Conservation (phyloP, 805 yeast genomes). For the Kodamaea jinghongensis region DNA sequence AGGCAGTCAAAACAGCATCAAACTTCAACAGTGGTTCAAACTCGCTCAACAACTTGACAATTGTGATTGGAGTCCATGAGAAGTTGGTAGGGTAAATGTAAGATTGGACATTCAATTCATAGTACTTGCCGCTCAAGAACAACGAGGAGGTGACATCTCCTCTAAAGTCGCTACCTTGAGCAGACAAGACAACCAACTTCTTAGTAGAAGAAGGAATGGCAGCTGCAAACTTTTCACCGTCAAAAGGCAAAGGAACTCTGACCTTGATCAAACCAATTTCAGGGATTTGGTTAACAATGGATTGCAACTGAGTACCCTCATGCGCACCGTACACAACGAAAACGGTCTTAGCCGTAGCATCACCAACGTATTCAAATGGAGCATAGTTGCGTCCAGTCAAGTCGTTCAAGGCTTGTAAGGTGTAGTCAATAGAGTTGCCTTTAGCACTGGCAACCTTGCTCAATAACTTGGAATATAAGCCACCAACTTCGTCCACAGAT, state of each 20-base stretch:
- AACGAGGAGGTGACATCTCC: slow-evolving; percentile 73
- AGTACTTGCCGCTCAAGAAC: slow-evolving; percentile 47
- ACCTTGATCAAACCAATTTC: slow-evolving; percentile 63
- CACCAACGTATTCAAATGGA: slow-evolving; percentile 72
- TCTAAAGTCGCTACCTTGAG: slow-evolving; percentile 48
- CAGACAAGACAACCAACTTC: slow-evolving; percentile 57
- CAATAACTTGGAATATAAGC: slow-evolving; percentile 37
- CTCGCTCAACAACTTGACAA: slow-evolving; percentile 46
- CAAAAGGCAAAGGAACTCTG: slow-evolving; percentile 81
- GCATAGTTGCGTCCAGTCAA: slow-evolving; percentile 52
- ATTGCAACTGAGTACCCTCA: slow-evolving; percentile 55
- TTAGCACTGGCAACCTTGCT: slow-evolving; percentile 16
- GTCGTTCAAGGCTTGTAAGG: slow-evolving; percentile 50
- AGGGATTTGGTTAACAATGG: slow-evolving; percentile 37
- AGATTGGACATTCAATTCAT: slow-evolving; percentile 44
- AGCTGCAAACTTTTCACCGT: slow-evolving; percentile 54
- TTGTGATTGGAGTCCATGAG: slow-evolving; percentile 55
- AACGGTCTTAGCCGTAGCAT: slow-evolving; percentile 61
- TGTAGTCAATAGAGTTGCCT: slow-evolving; percentile 42
- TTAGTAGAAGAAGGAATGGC: slow-evolving; percentile 57
- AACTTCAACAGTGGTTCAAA: slow-evolving; percentile 30
- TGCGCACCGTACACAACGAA: slow-evolving; percentile 77
- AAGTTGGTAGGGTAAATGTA: slow-evolving; percentile 51
- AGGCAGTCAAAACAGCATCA: slow-evolving; percentile 20
- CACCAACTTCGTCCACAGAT: slow-evolving; percentile 41